Conservation (phyloP, 2,329 filamentous ascomycete species). For the Colletotrichum phormii region DNA sequence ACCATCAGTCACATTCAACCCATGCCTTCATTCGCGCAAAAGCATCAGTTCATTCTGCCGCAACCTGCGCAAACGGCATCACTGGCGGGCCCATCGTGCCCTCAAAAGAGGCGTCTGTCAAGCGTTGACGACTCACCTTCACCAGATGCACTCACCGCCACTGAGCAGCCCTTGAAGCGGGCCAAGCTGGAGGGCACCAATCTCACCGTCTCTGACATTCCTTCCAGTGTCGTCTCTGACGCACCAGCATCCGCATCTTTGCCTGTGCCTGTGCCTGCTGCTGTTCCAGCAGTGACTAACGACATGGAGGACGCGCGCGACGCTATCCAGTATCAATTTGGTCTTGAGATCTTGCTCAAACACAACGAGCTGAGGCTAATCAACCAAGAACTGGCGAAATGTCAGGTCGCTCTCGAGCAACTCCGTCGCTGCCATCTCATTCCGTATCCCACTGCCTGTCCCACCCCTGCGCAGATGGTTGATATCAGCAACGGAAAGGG, state of each 20-base stretch:
- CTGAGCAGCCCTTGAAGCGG: conserved; percentile 52
- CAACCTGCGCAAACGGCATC: conserved; percentile 39
- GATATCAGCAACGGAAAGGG: conserved; percentile 82
- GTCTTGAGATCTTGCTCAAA: conserved; percentile 91
- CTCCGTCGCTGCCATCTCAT: conserved; percentile 92
- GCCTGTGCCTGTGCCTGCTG: conserved; percentile 36
- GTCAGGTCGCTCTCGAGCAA: conserved; percentile 92
- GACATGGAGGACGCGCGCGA: conserved; percentile 71
- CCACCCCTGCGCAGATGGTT: conserved; percentile 74
- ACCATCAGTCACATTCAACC: conserved; percentile 56
- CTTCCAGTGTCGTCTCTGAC: conserved; percentile 31
- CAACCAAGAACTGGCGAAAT: conserved; percentile 96
- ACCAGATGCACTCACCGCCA: conserved; percentile 41
- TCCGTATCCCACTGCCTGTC: conserved; percentile 82
- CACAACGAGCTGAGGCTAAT: conserved; percentile 94
- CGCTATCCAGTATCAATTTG: conserved; percentile 86
- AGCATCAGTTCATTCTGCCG: conserved; percentile 47
- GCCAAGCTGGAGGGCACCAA: conserved; percentile 44
- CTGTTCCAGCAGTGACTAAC: conserved; percentile 35
- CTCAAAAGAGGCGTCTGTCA: conserved; percentile 55
- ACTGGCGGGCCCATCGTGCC: conserved; percentile 41
- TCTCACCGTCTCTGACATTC: conserved; percentile 20
- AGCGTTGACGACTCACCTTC: conserved; percentile 44
- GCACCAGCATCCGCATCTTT: conserved; percentile 17
- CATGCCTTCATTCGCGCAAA: conserved; percentile 50